These are phyloP conservation scores for Blastocystis hominis DNA, from an alignment of 352 stramenopile genomes.

Conservation along the genomic window DNA sequence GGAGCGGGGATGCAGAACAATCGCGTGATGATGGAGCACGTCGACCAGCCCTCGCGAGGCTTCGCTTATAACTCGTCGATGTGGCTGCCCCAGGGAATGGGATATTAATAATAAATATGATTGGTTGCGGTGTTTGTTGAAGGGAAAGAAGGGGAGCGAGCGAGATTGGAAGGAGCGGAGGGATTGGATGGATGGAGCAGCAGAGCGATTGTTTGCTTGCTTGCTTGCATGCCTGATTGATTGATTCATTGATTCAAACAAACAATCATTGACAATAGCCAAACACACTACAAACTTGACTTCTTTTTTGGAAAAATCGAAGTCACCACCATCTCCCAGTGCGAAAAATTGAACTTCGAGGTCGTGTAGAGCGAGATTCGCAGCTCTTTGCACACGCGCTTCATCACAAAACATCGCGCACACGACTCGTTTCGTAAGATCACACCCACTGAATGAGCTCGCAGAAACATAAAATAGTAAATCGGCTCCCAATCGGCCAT, in stretches of 20 bases:
- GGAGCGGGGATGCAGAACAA: neutral
- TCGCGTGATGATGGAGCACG: slow-evolving; percentile 32
- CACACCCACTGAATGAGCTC: neutral
- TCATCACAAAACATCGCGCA: neutral
- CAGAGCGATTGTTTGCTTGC: too few relatives aligned
- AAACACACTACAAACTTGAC: too few relatives aligned
- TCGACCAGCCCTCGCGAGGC: neutral
- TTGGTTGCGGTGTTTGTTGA: too few relatives aligned
- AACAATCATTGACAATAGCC: too few relatives aligned
- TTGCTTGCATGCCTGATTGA: too few relatives aligned
- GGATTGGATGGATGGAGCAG: too few relatives aligned
- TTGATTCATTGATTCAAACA: too few relatives aligned
- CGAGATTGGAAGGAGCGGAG: too few relatives aligned
- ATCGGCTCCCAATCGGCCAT: neutral
- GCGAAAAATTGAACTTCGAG: too few relatives aligned
- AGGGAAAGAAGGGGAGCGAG: too few relatives aligned
- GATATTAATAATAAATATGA: neutral
- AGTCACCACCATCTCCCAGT: too few relatives aligned
- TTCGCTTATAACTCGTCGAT: neutral
- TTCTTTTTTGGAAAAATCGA: too few relatives aligned
- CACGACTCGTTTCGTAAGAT: neutral
- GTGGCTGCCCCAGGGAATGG: neutral
- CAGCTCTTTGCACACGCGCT: neutral
- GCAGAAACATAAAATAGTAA: neutral
- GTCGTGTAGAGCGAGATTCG: neutral